Percentiles rank a stretch among this genome's conserved stretches.
phyloP scores from a whole-genome alignment of 257 asterid genomes.

The Nicotiana paniculata region DNA sequence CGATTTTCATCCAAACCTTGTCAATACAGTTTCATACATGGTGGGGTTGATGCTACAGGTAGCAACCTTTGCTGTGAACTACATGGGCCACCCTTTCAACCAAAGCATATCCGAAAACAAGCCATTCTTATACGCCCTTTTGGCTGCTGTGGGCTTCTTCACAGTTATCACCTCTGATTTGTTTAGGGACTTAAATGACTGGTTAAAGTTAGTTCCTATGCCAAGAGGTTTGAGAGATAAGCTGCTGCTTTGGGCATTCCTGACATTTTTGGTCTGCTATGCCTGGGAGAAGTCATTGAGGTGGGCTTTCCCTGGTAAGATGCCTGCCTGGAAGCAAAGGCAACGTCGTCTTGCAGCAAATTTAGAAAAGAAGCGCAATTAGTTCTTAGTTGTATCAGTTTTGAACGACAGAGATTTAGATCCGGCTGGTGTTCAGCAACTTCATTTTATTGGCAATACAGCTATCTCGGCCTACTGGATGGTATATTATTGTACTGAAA shows the following conservation, averaged over 20 bases:
- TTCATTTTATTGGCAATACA: background rate
- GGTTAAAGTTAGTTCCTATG: constrained; percentile 77
- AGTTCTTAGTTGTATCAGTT: background rate
- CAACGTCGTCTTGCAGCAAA: constrained; percentile 54
- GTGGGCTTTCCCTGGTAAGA: constrained; percentile 93
- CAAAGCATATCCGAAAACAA: constrained; percentile 84
- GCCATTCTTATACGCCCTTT: constrained; percentile 65
- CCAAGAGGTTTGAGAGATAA: constrained; percentile 74
- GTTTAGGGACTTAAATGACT: constrained; percentile 75
- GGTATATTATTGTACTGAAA: background rate
- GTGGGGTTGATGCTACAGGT: constrained; percentile 97
- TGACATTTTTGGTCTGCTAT: constrained; percentile 56
- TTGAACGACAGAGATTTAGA: background rate
- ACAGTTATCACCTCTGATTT: constrained; percentile 76
- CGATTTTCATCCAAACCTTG: constrained; percentile 81
- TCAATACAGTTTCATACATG: constrained; percentile 96
- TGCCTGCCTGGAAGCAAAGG: constrained; percentile 89
- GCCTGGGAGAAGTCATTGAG: constrained; percentile 77
- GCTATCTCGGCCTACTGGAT: background rate
- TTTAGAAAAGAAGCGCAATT: constrained; percentile 42
- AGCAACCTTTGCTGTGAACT: constrained; percentile 97
- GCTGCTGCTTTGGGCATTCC: constrained; percentile 72
- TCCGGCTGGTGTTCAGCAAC: background rate
- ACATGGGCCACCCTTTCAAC: constrained; percentile 97
- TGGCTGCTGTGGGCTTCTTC: constrained; percentile 72